Percentiles rank a stretch among this genome's conserved stretches.
These are phyloP conservation scores for Phytophthora palmivora DNA, from an alignment of 352 stramenopile genomes.

Conservation along the genomic window DNA sequence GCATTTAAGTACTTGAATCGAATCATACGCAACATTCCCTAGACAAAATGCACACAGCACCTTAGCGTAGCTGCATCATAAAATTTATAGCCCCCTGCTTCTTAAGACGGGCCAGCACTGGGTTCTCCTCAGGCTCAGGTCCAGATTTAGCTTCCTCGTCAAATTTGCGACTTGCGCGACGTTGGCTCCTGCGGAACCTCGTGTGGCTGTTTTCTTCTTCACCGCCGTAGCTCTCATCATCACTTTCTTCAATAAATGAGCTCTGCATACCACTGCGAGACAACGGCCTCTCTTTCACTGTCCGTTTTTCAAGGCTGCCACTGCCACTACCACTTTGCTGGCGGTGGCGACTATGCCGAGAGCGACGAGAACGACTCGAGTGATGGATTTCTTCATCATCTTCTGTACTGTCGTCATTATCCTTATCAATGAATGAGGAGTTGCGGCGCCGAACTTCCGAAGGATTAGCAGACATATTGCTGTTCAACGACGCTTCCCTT, in stretches of 20 bases:
- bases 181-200: constrained; percentile 44
- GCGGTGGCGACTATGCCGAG: constrained; percentile 27
- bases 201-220: constrained; percentile 44
- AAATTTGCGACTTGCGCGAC: constrained; percentile 54
- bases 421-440: constrained; percentile 40
- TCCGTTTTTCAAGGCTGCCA: constrained; percentile 28
- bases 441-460: constrained; percentile 32
- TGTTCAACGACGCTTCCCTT: constrained; percentile 30
- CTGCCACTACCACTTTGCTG: constrained; percentile 39
- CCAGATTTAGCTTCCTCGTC: constrained; percentile 50
- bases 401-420: constrained; percentile 45
- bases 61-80: constrained; percentile 69
- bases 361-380: constrained; percentile 11
- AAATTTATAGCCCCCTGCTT: constrained; percentile 88
- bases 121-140: constrained; percentile 54
- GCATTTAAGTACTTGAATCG: constrained; percentile 34
- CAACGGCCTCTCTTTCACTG: constrained; percentile 23
- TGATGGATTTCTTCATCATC: constrained; percentile 35
- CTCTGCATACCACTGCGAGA: constrained; percentile 28
- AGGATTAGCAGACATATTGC: constrained; percentile 25
- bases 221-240: constrained; percentile 23
- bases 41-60: constrained; percentile 32
- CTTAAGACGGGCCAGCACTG: constrained; percentile 74
- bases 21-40: constrained; percentile 35
- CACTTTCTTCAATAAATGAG: constrained; percentile 43